Conservation (phyloP, 495 filamentous ascomycete genomes). For the Penicillium lagena region DNA sequence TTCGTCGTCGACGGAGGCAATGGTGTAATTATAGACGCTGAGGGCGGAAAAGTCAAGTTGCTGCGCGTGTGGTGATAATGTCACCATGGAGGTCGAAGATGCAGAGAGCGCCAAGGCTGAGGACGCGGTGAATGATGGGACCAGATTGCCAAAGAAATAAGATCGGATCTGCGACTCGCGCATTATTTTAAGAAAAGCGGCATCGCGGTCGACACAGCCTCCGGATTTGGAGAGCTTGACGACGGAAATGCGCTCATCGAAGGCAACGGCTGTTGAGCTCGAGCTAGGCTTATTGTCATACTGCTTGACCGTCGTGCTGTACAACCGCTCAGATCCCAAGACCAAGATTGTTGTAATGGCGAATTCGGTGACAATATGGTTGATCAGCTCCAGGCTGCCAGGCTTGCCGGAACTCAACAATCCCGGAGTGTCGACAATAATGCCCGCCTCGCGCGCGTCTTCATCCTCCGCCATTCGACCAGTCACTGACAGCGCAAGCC, state of each 20-base stretch:
- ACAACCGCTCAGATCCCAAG: slow-evolving; percentile 76
- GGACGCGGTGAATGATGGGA: slow-evolving; percentile 22
- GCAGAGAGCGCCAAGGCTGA: slow-evolving; percentile 25
- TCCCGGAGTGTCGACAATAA: slow-evolving; percentile 83
- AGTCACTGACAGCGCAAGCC: slow-evolving; percentile 73
- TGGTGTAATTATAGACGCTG: slow-evolving; percentile 58
- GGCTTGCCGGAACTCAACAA: slow-evolving; percentile 53
- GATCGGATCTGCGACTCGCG: slow-evolving; percentile 72
- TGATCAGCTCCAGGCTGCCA: slow-evolving; percentile 64
- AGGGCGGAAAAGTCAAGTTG: slow-evolving; percentile 68
- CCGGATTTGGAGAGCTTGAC: slow-evolving; percentile 81
- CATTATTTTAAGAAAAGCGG: slow-evolving; percentile 61
- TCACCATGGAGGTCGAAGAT: slow-evolving; percentile 46
- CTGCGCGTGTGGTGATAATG: slow-evolving; percentile 79
- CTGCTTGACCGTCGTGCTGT: slow-evolving; percentile 67
- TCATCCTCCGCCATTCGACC: slow-evolving; percentile 75
- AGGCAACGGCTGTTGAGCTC: slow-evolving; percentile 33
- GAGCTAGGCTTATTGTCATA: slow-evolving; percentile 60
- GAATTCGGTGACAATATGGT: slow-evolving; percentile 84
- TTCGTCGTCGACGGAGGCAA: slow-evolving; percentile 36
- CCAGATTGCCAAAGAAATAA: slow-evolving; percentile 85
- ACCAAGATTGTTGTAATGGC: slow-evolving; percentile 76
- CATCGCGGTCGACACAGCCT: slow-evolving; percentile 78
- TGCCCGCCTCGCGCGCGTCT: slow-evolving; percentile 60
- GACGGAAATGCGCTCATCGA: slow-evolving; percentile 60